Base-by-base conservation (phyloP, 345 rosid species). In the Arabidopsis arenosa region DNA sequence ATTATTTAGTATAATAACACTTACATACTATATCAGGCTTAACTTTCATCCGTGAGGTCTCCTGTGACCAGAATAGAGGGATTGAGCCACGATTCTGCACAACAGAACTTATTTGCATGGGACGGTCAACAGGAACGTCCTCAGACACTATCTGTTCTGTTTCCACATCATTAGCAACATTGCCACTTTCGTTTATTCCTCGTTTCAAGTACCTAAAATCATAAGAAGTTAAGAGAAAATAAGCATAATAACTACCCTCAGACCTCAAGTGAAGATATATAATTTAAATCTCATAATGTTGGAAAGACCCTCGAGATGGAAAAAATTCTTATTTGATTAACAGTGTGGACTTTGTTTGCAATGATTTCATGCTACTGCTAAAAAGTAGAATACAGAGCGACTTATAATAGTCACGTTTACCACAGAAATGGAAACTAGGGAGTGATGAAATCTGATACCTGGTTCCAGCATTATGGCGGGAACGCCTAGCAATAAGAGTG, bases 81-180 rank as follows among this genome's bases (percentile, higher is more conserved):
- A 96, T 96, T 58, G 99, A 96, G 68, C 99, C 99, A 55, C 99
- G 97, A 79, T 92, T 93, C 86, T 96, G 99, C 69, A 93, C 93
- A 59, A 96, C 84, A 18, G 99, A 93, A 84, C 88, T 90, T 81
- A 96, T 85, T 84, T 88, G 89, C 82, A 70, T 66, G 23, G 98
- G 94, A 84, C 67, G 69, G 53, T 88, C 93, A 80, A 81, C 91
- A 55, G 90, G 86, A 59, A 88, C 87, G 63, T 85, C 92, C 83
- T 91, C 94, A 60, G 85, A 87, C 59, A 93, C 89, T 80, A 96
- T 88, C 84, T 96, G 99, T 84, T 96, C 99, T 32, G 97, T 96
- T 81, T 96, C 99, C 56, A 96, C 99, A 85, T 96, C 99, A 75
- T 96, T 96, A 63, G 99, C 99, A 15, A 96, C 99, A 69, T 86